Evolutionary conservation across 441 rosid genomes (phyloP).

Genomic region (Pelargonium hybrid): DNA sequence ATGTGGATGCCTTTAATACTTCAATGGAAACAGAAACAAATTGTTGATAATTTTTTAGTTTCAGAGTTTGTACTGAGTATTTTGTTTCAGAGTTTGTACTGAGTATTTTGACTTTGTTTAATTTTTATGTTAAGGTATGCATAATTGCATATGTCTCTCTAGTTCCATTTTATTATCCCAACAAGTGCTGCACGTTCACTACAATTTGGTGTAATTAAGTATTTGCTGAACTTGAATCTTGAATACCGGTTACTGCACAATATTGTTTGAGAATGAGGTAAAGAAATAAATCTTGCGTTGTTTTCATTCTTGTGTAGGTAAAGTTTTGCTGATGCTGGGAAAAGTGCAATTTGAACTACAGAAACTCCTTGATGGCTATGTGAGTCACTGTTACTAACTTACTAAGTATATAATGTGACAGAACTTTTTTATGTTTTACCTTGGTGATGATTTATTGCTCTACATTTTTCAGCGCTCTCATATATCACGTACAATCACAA

Average conservation of each 20-base stretch:
- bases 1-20: conserved; percentile 17
- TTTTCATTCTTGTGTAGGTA: conserved; percentile 34
- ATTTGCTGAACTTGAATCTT: not conserved
- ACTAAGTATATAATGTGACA: conserved; percentile 9
- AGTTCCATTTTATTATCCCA: not conserved
- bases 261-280: not conserved
- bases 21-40: not conserved
- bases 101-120: not conserved
- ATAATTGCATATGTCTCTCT: not conserved
- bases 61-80: no score
- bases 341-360: conserved; percentile 58
- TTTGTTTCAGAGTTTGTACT: no score
- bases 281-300: conserved; percentile 2
- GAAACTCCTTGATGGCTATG: conserved; percentile 55
- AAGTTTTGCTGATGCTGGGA: conserved; percentile 64
- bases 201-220: not conserved
- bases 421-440: conserved; percentile 11
- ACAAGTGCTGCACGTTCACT: no score
- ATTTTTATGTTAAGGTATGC: not conserved
- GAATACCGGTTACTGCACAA: not conserved
- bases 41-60: not conserved
- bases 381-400: conserved; percentile 28
- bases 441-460: conserved; percentile 11
- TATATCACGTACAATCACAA: conserved; percentile 51
- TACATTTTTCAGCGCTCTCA: conserved; percentile 47